Evolutionary conservation across 257 asterid species (phyloP).

Genomic region (Gentiana macrophylla): DNA sequence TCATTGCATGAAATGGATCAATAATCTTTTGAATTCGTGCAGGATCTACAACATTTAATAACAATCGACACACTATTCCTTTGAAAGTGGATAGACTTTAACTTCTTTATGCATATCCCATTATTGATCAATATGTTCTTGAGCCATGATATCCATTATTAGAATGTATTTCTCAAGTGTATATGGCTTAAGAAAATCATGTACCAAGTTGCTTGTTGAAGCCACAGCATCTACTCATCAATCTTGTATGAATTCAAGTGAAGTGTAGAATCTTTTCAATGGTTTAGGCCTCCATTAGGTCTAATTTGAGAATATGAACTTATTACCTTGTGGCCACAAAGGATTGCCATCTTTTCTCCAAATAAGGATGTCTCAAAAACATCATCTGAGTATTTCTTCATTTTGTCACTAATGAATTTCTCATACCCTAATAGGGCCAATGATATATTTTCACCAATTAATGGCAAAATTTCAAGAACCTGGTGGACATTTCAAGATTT

Average conservation of each 20-base stretch:
- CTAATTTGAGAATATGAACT: constrained; percentile 50
- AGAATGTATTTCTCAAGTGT: constrained; percentile 41
- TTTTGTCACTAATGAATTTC: neutral
- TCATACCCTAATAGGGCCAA: constrained; percentile 4
- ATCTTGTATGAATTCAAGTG: constrained; percentile 30
- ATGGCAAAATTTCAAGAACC: constrained; percentile 16
- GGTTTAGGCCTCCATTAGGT: constrained; percentile 68
- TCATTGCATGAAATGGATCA: constrained; percentile 37
- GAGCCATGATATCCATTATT: constrained; percentile 38
- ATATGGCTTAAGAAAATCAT: constrained; percentile 39
- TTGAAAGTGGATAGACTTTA: constrained; percentile 25
- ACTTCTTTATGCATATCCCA: constrained; percentile 34
- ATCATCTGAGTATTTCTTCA: constrained; percentile 7
- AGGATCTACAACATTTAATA: constrained; percentile 29
- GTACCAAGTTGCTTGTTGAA: constrained; percentile 29
- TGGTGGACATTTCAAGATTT: constrained; percentile 3
- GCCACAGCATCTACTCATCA: constrained; percentile 35
- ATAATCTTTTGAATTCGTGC: constrained; percentile 26
- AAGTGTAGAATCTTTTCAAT: constrained; percentile 39
- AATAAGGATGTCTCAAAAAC: constrained; percentile 44
- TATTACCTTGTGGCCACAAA: constrained; percentile 68
- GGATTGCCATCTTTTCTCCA: constrained; percentile 55
- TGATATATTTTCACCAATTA: constrained; percentile 9
- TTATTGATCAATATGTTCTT: constrained; percentile 32
- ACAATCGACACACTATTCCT: constrained; percentile 40